Evolutionary conservation across 2,329 filamentous ascomycete genomes (phyloP).

Genomic region (Anisogramma anomala): DNA sequence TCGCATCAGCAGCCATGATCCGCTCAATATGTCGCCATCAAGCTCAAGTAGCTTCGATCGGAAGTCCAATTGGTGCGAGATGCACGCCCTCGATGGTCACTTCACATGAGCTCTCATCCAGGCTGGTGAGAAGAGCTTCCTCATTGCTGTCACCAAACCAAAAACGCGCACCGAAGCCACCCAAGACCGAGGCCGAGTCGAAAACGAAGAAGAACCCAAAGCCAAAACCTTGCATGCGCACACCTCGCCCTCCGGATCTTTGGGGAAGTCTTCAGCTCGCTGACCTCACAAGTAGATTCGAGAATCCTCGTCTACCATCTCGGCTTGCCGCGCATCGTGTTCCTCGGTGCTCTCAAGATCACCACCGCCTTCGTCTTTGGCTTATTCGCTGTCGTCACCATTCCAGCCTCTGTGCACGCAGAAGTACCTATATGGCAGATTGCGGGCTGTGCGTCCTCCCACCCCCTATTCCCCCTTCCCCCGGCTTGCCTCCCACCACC

Average conservation of each 20-base stretch:
- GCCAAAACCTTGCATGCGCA: neutral
- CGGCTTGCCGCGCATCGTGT: conserved; percentile 53
- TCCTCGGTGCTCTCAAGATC: conserved; percentile 60
- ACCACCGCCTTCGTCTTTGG: conserved; percentile 58
- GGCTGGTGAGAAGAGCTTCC: conserved; percentile 6
- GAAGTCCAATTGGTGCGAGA: neutral
- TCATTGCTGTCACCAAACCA: conserved; percentile 3
- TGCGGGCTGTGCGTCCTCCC: conserved; percentile 26
- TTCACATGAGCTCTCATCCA: neutral
- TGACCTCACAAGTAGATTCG: conserved; percentile 11
- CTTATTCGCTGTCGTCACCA: conserved; percentile 53
- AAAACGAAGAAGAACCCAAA: neutral
- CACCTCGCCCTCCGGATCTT: neutral
- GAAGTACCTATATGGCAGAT: conserved; percentile 26
- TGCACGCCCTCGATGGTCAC: neutral
- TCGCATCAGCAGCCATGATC: conserved; percentile 2
- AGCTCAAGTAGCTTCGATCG: neutral
- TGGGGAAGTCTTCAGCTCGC: neutral
- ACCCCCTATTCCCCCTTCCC: neutral
- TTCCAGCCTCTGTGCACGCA: conserved; percentile 43
- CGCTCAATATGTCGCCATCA: conserved; percentile 1
- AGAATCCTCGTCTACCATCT: conserved; percentile 62
- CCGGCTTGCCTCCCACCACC: neutral
- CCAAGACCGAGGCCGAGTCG: neutral
- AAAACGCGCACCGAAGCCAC: neutral